Evolutionary conservation across 306 rosid species (phyloP).

Genomic region (Arachis stenosperma): DNA sequence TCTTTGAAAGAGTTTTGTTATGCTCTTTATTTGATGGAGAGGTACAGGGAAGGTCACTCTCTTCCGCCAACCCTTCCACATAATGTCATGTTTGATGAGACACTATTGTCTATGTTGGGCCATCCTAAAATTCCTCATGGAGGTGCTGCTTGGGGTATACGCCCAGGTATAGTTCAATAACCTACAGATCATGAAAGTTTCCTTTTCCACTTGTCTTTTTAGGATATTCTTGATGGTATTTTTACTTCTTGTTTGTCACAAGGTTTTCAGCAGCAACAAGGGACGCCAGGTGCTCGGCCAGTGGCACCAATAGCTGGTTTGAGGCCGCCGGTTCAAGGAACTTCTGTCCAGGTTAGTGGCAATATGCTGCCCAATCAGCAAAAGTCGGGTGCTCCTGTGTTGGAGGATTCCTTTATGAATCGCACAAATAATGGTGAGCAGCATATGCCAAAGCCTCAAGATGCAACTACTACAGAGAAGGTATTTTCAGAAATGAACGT

Average conservation of each 20-base stretch:
- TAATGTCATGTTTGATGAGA: constrained; percentile 72
- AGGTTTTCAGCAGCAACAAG: constrained; percentile 87
- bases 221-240: constrained; percentile 27
- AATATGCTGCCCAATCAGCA: constrained; percentile 58
- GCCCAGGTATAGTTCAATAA: constrained; percentile 55
- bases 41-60: constrained; percentile 85
- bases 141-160: constrained; percentile 71
- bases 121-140: constrained; percentile 64
- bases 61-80: constrained; percentile 81
- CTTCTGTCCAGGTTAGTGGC: constrained; percentile 48
- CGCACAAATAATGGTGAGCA: constrained; percentile 53
- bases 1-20: constrained; percentile 91
- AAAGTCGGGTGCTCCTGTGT: constrained; percentile 52
- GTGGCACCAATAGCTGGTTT: constrained; percentile 56
- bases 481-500: constrained; percentile 41
- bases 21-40: constrained; percentile 95
- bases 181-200: constrained; percentile 5
- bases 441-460: constrained; percentile 51
- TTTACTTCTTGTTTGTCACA: constrained; percentile 23
- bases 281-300: constrained; percentile 57
- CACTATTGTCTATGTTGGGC: constrained; percentile 78
- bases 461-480: constrained; percentile 50
- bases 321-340: constrained; percentile 58
- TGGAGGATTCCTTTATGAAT: constrained; percentile 62
- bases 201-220: constrained; percentile 12